Evolutionary conservation across 345 rosid species (phyloP), one percentile per base, ranked within the genome.

Genomic region (Triadica sebifera): DNA sequence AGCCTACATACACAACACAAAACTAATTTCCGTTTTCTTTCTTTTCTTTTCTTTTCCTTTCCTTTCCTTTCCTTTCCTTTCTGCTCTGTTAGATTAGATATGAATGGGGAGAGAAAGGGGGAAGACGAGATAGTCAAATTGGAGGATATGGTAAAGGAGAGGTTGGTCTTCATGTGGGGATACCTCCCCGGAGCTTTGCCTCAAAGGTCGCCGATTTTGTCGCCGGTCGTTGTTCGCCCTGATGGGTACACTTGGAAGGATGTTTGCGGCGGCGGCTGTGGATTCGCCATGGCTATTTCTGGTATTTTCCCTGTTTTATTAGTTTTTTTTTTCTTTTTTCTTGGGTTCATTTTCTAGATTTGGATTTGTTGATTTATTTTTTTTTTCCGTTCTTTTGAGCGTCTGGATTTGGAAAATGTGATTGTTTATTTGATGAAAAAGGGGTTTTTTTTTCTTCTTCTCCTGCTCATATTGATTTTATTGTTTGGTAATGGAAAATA

Each of bases 151-250:
- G 65, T 37, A 29, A 68, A 65, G 65, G 80, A 73, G 69, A 86
- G 57, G 67, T 10, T 62, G 76, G 93, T 89, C 38, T 85, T 83
- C 79, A 93, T 96, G 96, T 96, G 92, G 92, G 99, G 99, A 24
- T 96, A 96, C 75, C 81, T 96, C 0, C 99, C 99, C 4, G 99
- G 99, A 71, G 98, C 99, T 58, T 84, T 79, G 67, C 97, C 96
- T 69, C 92, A 91, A 74, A 80, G 97, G 41, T 79, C 93, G 41
- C 99, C 98, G 78, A 67, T 96, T 43, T 57, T 86, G 52, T 93
- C 96, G 13, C 98, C 99, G 25, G 83, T 87, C 13, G 60, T 29
- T 11, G 95, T 90, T 0, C 74, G 78, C 62, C 55, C 82, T 13
- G 19, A 51, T 24, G 77, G 74, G 12, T 49, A 16, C 13, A 39